A percentile compares a stretch with the other conserved stretches of the same genome.
phyloP scores from a whole-genome alignment of 495 filamentous ascomycete species.

The Daldinia loculata region DNA sequence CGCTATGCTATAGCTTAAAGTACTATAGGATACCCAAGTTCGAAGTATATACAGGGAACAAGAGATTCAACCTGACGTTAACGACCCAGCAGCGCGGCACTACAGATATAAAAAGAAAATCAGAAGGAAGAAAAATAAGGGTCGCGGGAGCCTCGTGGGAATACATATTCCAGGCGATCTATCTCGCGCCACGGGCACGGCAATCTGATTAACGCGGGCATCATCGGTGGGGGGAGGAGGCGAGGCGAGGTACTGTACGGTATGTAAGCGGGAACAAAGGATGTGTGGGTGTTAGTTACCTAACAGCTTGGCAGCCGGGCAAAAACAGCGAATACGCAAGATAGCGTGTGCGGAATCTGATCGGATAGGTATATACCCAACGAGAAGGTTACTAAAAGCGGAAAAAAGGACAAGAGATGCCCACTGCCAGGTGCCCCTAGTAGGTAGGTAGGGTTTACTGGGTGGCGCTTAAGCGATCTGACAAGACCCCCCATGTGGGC shows the following conservation, averaged over 20 bases:
- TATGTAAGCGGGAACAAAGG: neutral
- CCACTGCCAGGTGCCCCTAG: neutral
- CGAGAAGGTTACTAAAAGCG: constrained; percentile 39
- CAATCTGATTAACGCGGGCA: neutral
- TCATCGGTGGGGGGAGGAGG: constrained; percentile 8
- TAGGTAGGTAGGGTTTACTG: too few species aligned
- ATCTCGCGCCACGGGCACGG: constrained; percentile 8
- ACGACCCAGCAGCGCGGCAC: constrained; percentile 12
- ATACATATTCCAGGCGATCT: constrained; percentile 19
- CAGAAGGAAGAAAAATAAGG: neutral
- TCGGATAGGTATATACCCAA: constrained; percentile 6
- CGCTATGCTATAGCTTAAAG: neutral
- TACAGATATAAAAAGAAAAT: neutral
- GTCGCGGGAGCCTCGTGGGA: constrained; percentile 18
- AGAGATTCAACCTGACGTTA: constrained; percentile 3
- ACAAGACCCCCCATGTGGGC: constrained; percentile 25
- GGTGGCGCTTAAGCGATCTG: constrained; percentile 25
- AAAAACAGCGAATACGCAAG: constrained; percentile 15
- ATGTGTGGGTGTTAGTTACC: neutral
- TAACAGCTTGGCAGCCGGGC: neutral
- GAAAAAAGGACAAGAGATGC: constrained; percentile 29
- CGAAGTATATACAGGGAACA: neutral
- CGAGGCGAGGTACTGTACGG: too few species aligned
- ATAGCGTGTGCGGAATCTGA: neutral
- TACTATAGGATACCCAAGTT: neutral